phyloP scores from a whole-genome alignment of 2,329 filamentous ascomycete genomes.

The Claviceps spartinae region DNA sequence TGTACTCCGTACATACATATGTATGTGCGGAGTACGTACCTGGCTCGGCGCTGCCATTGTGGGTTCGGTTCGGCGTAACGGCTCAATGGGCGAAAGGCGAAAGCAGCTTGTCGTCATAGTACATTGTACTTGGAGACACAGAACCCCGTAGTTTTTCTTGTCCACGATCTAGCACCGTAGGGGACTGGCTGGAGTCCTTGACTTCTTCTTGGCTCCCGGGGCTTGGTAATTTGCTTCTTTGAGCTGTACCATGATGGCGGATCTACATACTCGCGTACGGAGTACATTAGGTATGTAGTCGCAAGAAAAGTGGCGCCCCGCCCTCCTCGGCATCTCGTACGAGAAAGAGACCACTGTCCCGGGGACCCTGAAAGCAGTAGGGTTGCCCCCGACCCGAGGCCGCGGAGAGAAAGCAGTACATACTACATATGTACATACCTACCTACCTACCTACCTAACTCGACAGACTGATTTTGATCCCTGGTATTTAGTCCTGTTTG shows the following conservation, averaged over 20 bases:
- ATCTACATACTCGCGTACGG: not conserved
- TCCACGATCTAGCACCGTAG: not conserved
- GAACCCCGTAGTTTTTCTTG: not conserved
- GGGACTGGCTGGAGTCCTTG: not conserved
- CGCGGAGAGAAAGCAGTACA: not conserved
- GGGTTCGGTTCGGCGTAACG: conserved; percentile 3
- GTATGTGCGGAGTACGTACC: too few relatives aligned
- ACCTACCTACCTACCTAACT: too few relatives aligned
- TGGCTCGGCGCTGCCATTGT: not conserved
- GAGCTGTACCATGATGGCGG: not conserved
- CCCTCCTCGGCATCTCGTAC: not conserved
- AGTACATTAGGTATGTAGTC: not conserved
- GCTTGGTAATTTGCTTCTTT: not conserved
- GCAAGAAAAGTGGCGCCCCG: not conserved
- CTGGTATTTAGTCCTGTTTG: not conserved
- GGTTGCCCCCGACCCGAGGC: not conserved
- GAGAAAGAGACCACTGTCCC: not conserved
- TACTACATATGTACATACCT: too few relatives aligned
- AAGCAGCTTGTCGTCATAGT: not conserved
- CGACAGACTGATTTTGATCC: too few relatives aligned
- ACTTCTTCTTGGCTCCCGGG: not conserved
- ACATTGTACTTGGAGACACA: not conserved
- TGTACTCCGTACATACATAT: too few relatives aligned
- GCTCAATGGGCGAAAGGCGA: conserved; percentile 1
- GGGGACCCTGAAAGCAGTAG: conserved; percentile 1